Evolutionary conservation across 768 basidiomycete genomes (phyloP).

Genomic region (Steccherinum ochraceum): DNA sequence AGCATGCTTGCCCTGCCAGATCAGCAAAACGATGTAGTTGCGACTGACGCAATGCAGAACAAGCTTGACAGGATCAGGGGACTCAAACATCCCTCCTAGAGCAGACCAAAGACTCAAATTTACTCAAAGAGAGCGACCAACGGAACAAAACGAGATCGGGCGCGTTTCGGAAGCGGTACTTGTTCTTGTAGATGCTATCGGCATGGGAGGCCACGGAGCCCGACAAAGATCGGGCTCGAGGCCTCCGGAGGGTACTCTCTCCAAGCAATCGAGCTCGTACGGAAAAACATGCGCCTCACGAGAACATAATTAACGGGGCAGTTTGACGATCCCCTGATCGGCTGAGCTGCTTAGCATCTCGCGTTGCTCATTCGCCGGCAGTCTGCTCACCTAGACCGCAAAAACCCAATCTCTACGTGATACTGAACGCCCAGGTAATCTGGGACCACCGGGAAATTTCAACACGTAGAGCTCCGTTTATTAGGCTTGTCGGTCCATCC

Average conservation of each 20-base stretch:
- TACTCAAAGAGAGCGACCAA: too few relatives aligned
- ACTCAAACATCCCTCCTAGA: too few relatives aligned
- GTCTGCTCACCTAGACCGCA: not conserved
- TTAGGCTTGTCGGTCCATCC: not conserved
- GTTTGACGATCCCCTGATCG: not conserved
- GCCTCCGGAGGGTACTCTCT: not conserved
- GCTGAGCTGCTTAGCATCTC: not conserved
- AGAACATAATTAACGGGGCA: not conserved
- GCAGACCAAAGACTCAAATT: too few relatives aligned
- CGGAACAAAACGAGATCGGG: not conserved
- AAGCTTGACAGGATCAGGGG: too few relatives aligned
- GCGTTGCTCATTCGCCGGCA: not conserved
- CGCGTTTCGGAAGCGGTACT: not conserved
- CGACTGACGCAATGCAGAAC: too few relatives aligned
- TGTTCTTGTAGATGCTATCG: not conserved
- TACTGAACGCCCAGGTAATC: not conserved
- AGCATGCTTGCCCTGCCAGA: too few relatives aligned
- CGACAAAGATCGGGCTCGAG: not conserved
- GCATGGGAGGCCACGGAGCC: not conserved
- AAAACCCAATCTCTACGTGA: not conserved
- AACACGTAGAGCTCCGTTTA: not conserved
- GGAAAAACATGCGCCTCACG: not conserved
- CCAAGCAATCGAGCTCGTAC: not conserved
- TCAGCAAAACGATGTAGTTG: too few relatives aligned
- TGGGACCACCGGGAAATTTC: not conserved